phyloP scores from a whole-genome alignment of 1,284 basidiomycete species.

The Cutaneotrichosporon curvatum region DNA sequence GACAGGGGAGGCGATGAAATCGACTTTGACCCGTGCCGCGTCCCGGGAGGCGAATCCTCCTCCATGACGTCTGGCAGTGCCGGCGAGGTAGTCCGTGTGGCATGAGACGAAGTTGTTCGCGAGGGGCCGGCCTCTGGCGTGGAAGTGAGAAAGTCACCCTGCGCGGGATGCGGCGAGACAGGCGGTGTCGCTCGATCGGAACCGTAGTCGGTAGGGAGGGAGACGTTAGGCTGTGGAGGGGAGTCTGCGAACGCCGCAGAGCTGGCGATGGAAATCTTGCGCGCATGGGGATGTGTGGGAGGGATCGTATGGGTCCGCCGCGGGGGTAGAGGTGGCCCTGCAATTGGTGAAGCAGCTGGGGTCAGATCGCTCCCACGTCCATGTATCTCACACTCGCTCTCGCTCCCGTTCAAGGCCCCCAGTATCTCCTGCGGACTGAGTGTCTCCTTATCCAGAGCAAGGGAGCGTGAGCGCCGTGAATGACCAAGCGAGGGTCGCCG shows the following conservation, averaged over 20 bases:
- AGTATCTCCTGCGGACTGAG: slow-evolving; percentile 43
- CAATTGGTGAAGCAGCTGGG: slow-evolving; percentile 9
- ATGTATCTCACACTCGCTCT: slow-evolving; percentile 13
- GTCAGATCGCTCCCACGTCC: slow-evolving; percentile 2
- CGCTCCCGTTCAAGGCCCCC: slow-evolving; percentile 30
- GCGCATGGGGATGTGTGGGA: slow-evolving; percentile 39
- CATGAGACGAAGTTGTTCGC: not conserved
- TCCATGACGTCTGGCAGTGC: slow-evolving; percentile 12
- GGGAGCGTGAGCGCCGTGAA: slow-evolving; percentile 26
- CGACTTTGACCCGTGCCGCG: not conserved
- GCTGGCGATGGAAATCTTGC: slow-evolving; percentile 33
- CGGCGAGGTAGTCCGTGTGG: slow-evolving; percentile 8
- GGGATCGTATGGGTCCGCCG: slow-evolving; percentile 28
- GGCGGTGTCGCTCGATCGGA: no score
- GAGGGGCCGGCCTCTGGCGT: slow-evolving; percentile 1
- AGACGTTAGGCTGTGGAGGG: not conserved
- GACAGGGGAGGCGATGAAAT: not conserved
- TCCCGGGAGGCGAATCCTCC: slow-evolving; percentile 1
- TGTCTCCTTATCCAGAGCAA: slow-evolving; percentile 32
- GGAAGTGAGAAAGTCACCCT: no score
- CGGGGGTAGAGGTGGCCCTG: slow-evolving; percentile 28
- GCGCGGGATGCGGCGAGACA: no score
- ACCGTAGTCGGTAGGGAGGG: not conserved
- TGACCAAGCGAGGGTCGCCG: slow-evolving; percentile 4
- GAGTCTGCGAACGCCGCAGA: slow-evolving; percentile 3